Percentiles rank a stretch among this genome's conserved stretches.
Conservation (phyloP, 2,329 filamentous ascomycete species). For the Ilyonectria robusta region DNA sequence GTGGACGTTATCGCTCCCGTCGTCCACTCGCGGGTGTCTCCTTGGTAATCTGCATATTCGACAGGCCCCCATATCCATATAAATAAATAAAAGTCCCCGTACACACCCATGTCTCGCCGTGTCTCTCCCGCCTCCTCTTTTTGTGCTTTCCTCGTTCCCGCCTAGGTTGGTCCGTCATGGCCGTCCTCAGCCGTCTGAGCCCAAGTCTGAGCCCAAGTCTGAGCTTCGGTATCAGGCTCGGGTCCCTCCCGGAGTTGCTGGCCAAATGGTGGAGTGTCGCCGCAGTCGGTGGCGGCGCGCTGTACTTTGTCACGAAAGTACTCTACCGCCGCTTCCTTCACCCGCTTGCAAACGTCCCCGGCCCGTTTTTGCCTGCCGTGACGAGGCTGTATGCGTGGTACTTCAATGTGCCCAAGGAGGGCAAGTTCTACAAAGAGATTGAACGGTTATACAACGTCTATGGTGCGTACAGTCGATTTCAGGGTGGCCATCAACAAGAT, state of each 20-base stretch:
- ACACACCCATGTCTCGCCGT: background rate
- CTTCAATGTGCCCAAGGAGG: conserved; percentile 22
- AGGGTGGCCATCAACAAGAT: background rate
- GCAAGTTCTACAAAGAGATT: conserved; percentile 29
- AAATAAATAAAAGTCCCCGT: background rate
- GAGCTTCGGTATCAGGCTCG: background rate
- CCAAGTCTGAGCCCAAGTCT: conserved; percentile 1
- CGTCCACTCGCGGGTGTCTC: background rate
- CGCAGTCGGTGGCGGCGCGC: conserved; percentile 6
- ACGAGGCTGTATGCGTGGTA: conserved; percentile 29
- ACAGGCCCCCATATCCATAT: background rate
- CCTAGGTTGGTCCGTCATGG: conserved; percentile 1
- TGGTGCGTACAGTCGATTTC: background rate
- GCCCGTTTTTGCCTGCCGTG: conserved; percentile 25
- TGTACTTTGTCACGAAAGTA: conserved; percentile 17
- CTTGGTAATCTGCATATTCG: conserved; percentile 1
- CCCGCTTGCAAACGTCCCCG: conserved; percentile 20
- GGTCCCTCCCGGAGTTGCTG: background rate
- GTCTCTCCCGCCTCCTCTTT: background rate
- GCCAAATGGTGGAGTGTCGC: conserved; percentile 17
- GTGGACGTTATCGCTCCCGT: background rate
- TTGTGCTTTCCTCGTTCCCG: background rate
- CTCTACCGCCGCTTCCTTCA: conserved; percentile 28
- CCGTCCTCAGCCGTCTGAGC: conserved; percentile 14
- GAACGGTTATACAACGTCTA: conserved; percentile 27